Conservation (phyloP, 106 monocot species). For the Dactylorhiza incarnata region DNA sequence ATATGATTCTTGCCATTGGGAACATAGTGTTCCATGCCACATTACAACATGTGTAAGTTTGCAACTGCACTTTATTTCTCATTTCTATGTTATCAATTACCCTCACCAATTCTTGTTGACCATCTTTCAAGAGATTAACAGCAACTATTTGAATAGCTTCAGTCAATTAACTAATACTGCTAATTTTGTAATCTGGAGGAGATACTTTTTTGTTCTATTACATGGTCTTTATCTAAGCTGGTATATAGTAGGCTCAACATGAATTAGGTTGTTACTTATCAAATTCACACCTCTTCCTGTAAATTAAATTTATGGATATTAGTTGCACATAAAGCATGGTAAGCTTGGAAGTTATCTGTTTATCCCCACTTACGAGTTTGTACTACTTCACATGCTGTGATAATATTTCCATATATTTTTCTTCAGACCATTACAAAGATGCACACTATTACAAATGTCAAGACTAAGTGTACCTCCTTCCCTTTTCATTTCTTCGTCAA, state of each 20-base stretch:
- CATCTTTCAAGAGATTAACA: background rate
- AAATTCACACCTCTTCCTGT: background rate
- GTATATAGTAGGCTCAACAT: background rate
- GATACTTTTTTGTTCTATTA: background rate
- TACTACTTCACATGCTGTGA: background rate
- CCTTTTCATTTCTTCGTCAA: background rate
- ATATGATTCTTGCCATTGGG: slow-evolving; percentile 46
- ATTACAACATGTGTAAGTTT: slow-evolving; percentile 39
- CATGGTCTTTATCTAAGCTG: background rate
- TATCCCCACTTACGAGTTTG: background rate
- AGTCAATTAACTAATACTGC: background rate
- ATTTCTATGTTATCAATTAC: background rate
- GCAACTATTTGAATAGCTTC: background rate
- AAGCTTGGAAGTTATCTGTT: background rate
- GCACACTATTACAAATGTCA: background rate
- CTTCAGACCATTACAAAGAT: background rate
- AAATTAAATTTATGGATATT: background rate
- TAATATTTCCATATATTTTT: background rate
- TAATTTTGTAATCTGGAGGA: background rate
- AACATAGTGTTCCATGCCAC: slow-evolving; percentile 43
- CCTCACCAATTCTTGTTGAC: background rate
- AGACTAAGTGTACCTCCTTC: background rate
- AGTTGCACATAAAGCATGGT: background rate
- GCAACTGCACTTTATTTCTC: background rate
- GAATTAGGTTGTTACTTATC: background rate